These are phyloP conservation scores for Apiospora hydei DNA, from an alignment of 2,329 filamentous ascomycete species.

Conservation along the genomic window DNA sequence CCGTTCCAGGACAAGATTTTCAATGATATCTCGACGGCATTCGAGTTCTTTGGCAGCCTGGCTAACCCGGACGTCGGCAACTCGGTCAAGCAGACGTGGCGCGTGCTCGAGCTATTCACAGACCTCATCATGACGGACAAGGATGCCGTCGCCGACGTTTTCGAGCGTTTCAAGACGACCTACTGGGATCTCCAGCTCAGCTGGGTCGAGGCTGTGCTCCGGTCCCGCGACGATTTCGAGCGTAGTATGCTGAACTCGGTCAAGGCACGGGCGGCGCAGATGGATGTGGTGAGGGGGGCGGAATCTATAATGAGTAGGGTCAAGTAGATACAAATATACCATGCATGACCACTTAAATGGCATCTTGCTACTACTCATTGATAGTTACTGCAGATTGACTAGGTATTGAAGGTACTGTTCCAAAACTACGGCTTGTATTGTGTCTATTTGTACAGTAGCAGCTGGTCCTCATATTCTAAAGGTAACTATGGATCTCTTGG, in stretches of 20 bases:
- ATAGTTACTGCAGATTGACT: too few relatives aligned
- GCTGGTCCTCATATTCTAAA: background rate
- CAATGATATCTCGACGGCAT: conserved; percentile 89
- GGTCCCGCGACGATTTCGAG: conserved; percentile 92
- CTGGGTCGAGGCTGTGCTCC: conserved; percentile 93
- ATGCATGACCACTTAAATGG: background rate
- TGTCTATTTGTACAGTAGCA: background rate
- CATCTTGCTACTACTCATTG: background rate
- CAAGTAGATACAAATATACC: conserved; percentile 58
- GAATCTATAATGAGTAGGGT: conserved; percentile 97
- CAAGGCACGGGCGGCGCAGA: conserved; percentile 86
- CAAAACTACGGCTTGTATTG: too few relatives aligned
- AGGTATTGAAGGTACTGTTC: too few relatives aligned
- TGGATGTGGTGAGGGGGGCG: conserved; percentile 78
- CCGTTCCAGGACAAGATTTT: conserved; percentile 93
- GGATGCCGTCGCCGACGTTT: conserved; percentile 75
- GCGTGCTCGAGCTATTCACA: conserved; percentile 85
- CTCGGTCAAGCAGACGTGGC: conserved; percentile 89
- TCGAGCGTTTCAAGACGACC: conserved; percentile 80
- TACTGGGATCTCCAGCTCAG: conserved; percentile 96
- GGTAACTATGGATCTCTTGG: conserved; percentile 14
- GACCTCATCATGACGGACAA: conserved; percentile 81
- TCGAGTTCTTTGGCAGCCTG: conserved; percentile 83
- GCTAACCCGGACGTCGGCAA: conserved; percentile 73
- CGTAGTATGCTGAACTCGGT: conserved; percentile 86